These are phyloP conservation scores for Phytophthora palmivora DNA, from an alignment of 352 stramenopile genomes.

Conservation along the genomic window DNA sequence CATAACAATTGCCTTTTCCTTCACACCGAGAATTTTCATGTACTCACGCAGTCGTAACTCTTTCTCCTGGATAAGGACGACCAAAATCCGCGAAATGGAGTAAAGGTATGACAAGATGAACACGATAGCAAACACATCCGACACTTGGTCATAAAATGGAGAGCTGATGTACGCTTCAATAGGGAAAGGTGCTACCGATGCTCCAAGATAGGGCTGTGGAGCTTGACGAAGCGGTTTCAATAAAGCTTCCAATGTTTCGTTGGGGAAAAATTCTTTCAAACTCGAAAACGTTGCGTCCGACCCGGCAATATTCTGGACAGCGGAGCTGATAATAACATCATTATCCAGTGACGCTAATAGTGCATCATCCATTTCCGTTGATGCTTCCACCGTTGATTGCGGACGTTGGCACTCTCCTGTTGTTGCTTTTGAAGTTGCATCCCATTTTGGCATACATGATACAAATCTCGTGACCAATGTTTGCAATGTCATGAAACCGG, in stretches of 20 bases:
- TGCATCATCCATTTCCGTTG: constrained; percentile 35
- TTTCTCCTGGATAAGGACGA: constrained; percentile 93
- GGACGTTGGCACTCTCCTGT: constrained; percentile 26
- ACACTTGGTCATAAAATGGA: constrained; percentile 77
- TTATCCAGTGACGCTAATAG: constrained; percentile 50
- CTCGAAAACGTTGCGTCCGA: constrained; percentile 28
- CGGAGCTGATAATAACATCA: constrained; percentile 50
- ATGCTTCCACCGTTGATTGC: constrained; percentile 31
- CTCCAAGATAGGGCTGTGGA: constrained; percentile 62
- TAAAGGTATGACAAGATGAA: constrained; percentile 94
- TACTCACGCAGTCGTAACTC: constrained; percentile 91
- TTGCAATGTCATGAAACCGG: constrained; percentile 39
- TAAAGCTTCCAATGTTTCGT: constrained; percentile 44
- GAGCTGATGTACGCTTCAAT: constrained; percentile 63
- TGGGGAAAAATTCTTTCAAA: constrained; percentile 32
- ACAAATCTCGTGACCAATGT: constrained; percentile 31
- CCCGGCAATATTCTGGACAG: constrained; percentile 29
- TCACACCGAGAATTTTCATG: constrained; percentile 95
- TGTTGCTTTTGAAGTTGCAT: constrained; percentile 22
- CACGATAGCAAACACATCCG: constrained; percentile 84
- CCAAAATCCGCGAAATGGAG: constrained; percentile 85
- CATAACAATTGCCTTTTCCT: constrained; percentile 63
- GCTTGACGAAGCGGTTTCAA: constrained; percentile 59
- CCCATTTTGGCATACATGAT: constrained; percentile 33
- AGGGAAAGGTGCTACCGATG: constrained; percentile 58